Evolutionary conservation across 2,329 filamentous ascomycete genomes (phyloP).

Genomic region (Exophiala sp.): DNA sequence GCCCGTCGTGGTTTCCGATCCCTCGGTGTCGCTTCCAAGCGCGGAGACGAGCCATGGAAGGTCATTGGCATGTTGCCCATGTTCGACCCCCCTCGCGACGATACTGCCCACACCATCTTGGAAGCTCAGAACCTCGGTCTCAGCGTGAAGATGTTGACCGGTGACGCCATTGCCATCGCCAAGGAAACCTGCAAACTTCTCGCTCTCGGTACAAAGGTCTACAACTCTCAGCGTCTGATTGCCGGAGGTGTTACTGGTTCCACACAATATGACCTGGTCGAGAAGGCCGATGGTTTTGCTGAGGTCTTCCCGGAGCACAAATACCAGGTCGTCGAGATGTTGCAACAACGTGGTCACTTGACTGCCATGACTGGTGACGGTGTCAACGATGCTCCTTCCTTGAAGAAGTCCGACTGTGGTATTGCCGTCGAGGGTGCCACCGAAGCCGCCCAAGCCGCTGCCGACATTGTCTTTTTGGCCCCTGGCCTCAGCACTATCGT

Average conservation of each 20-base stretch:
- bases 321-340: conserved; percentile 72
- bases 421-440: conserved; percentile 70
- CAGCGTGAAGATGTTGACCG: conserved; percentile 77
- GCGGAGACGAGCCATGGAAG: conserved; percentile 70
- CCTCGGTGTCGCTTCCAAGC: conserved; percentile 73
- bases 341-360: conserved; percentile 69
- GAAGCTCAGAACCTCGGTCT: conserved; percentile 74
- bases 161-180: conserved; percentile 74
- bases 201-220: conserved; percentile 74
- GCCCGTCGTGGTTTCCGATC: conserved; percentile 77
- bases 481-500: conserved; percentile 70
- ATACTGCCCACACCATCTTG: conserved; percentile 73
- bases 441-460: conserved; percentile 68
- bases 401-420: conserved; percentile 72
- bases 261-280: conserved; percentile 71
- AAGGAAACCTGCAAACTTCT: conserved; percentile 83
- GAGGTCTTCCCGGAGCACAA: conserved; percentile 75
- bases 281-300: conserved; percentile 70
- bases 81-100: conserved; percentile 76
- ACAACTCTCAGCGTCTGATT: conserved; percentile 74
- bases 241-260: conserved; percentile 71
- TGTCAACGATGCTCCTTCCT: conserved; percentile 70
- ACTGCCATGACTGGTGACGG: conserved; percentile 75
- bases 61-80: conserved; percentile 74
- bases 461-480: conserved; percentile 72